Base-by-base conservation (phyloP, 2,329 filamentous ascomycete genomes). In the Exophiala oligosperma region DNA sequence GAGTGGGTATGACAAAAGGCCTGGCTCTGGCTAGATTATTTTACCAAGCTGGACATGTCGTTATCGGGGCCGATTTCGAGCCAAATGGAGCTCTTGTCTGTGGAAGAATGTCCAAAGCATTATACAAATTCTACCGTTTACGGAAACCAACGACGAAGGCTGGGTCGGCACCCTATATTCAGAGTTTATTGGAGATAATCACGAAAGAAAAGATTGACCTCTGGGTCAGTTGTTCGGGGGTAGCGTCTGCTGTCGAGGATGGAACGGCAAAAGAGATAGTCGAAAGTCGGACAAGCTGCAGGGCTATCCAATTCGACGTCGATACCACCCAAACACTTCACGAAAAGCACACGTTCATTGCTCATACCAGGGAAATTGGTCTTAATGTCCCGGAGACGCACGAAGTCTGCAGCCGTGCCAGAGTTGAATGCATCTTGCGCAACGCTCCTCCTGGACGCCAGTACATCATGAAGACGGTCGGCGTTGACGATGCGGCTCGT, bases 181-280 rank as follows among this genome's bases (percentile, higher is more conserved):
- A 78, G 12, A 74, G 76, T 0, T 70, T 92, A 2, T 69, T 89
- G 1, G 72, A 82, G 7, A 79, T 91, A 26, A 77, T 91, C 41
- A 69, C 77, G 4, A 70, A 73, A 0, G 87, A 92, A 62, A 76
- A 79, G 0, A 80, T 90, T 3, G 82, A 90, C 56, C 72, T 92
- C 2, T 92, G 89, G 88, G 83, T 92, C 2, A 86, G 84, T 21
- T 90, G 88, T 66, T 90, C 88, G 0, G 86, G 84, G n/a, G 84
- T 88, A 7, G 79, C 81, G 1, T 84, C 82, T 0, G 85, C 85
- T 0, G 72, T 87, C 11, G 84, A 89, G 66, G 89, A 92, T 68
- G 88, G 84, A 0, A 71, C 81, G 37, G 86, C 86, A 1, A 86
- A 84, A 61, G 81, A 88, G 56, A 73, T 79, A 2, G 73, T 90